Base-by-base conservation (phyloP, 2,329 filamentous ascomycete species). In the Orbilia quercus region DNA sequence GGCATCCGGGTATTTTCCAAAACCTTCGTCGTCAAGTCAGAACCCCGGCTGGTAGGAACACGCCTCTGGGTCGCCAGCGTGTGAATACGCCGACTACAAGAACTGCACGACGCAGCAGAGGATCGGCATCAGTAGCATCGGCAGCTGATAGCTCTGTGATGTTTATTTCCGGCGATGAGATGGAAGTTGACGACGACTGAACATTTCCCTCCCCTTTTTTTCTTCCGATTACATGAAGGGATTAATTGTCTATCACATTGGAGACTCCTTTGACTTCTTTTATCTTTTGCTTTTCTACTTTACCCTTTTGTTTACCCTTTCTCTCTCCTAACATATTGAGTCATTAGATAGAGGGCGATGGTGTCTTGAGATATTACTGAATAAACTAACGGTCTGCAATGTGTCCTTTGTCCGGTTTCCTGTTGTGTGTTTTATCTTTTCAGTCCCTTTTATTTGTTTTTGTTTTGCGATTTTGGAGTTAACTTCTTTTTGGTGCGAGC, bases 101-200 rank as follows among this genome's bases (percentile, higher is more conserved):
- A 28, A 64, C 20, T 9, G 53, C 59, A 2, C 44, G 59, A 55
- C 67, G 59, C 7, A 44, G 59, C 36, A 25, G 59, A 20, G 38
- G 28, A n/a, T n/a, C n/a, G n/a, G n/a, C n/a, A n/a, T n/a, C n/a
- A n/a, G n/a, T n/a, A 9, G 51, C 36, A 9, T 23, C 54, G 23
- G 59, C 40, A 16, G 67, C 59, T 16, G 59, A 72, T 16, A 72
- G 67, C 60, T 72, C 67, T 6, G 44, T 60, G 6, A 59, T 72
- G 67, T 72, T 59, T 58, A 65, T 72, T 36, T 72, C 67, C n/a
- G 67, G 67, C 4, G 67, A 72, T 34, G 67, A 72, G 45, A 72
- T 72, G 67, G 67, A 72, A 20, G 67, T 72, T 55, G 67, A 72
- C 23, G 66, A 71, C 34, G 65, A 71, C 44, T 71, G 31, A 72